A percentile compares a stretch with the other conserved stretches of the same genome.
phyloP scores from a whole-genome alignment of 2,329 filamentous ascomycete species.

The Xylariales sp. region DNA sequence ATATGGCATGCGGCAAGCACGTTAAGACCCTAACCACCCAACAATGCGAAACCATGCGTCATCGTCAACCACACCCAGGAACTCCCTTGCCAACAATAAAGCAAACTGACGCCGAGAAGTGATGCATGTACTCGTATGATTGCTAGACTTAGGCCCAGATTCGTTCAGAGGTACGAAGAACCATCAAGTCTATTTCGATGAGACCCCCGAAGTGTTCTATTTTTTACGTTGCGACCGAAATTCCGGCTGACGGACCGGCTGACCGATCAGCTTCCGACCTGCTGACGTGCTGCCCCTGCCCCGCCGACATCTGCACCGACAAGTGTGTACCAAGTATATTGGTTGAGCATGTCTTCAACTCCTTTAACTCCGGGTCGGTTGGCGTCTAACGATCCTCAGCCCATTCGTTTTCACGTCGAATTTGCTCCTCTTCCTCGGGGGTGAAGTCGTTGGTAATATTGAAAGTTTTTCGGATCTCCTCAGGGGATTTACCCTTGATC shows the following conservation, averaged over 20 bases:
- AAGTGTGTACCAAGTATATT: too few species aligned
- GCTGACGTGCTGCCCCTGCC: too few species aligned
- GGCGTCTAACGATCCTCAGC: constrained; percentile 77
- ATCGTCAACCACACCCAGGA: constrained; percentile 10
- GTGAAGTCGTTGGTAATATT: constrained; percentile 99
- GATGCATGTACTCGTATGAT: neutral
- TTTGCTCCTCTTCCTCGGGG: constrained; percentile 98
- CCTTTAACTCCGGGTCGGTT: too few species aligned
- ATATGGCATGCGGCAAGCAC: neutral
- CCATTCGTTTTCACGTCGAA: constrained; percentile 91
- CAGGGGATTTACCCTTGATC: constrained; percentile 99
- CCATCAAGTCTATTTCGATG: neutral
- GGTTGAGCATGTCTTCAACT: too few species aligned
- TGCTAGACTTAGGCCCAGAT: neutral
- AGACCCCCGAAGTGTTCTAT: neutral
- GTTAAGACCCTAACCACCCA: neutral
- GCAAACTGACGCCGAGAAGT: constrained; percentile 26
- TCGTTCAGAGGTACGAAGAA: neutral
- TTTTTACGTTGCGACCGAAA: neutral
- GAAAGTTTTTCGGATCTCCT: constrained; percentile 99
- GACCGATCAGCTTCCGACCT: too few species aligned
- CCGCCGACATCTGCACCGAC: too few species aligned
- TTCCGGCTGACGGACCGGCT: too few species aligned
- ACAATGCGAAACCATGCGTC: neutral
- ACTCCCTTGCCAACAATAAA: constrained; percentile 29